Evolutionary conservation across 1,139 yeast species (phyloP).

Genomic region (Geotrichum fermentans): DNA sequence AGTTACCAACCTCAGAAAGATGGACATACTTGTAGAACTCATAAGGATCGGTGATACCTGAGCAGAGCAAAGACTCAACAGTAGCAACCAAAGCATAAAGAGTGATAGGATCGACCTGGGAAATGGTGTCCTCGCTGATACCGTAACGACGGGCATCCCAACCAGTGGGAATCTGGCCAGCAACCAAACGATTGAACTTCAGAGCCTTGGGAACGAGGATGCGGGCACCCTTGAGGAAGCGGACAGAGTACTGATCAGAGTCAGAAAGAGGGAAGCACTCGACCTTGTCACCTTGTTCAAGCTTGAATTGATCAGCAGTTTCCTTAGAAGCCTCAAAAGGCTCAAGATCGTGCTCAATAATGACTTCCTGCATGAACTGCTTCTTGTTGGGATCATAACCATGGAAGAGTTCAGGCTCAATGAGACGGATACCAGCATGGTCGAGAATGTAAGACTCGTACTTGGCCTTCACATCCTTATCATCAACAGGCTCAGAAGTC

Average conservation of each 20-base stretch:
- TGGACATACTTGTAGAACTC: conserved; percentile 98
- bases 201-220: conserved; percentile 92
- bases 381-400: conserved; percentile 95
- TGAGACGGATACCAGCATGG: conserved; percentile 88
- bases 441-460: conserved; percentile 84
- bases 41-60: conserved; percentile 97
- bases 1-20: conserved; percentile 97
- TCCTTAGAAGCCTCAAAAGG: conserved; percentile 93
- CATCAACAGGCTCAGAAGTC: conserved; percentile 89
- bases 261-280: conserved; percentile 87
- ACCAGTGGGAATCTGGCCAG: conserved; percentile 98
- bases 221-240: conserved; percentile 87
- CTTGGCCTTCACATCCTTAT: conserved; percentile 84
- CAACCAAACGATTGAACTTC: conserved; percentile 90
- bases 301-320: conserved; percentile 90
- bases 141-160: conserved; percentile 96
- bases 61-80: conserved; percentile 84
- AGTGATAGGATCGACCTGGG: conserved; percentile 95
- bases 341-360: conserved; percentile 92
- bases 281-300: conserved; percentile 89
- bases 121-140: conserved; percentile 85
- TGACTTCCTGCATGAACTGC: conserved; percentile 88
- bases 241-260: conserved; percentile 87
- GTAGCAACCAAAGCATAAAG: conserved; percentile 89
- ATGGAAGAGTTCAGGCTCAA: conserved; percentile 89